Percentiles rank a stretch among this genome's conserved stretches.
Conservation (phyloP, 495 filamentous ascomycete genomes). For the Poronia punctata region DNA sequence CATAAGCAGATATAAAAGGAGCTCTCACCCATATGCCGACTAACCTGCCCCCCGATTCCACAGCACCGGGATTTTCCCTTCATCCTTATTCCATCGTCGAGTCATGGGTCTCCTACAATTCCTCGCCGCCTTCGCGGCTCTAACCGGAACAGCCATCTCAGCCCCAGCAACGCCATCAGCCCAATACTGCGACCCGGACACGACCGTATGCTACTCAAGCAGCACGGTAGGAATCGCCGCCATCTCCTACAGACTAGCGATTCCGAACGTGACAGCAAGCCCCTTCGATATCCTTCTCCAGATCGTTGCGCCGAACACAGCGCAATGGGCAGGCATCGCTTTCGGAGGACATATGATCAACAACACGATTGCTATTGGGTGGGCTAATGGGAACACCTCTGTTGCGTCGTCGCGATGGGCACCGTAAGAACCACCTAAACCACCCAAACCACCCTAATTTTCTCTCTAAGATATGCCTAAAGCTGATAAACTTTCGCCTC, state of each 20-base stretch:
- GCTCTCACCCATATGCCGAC: neutral
- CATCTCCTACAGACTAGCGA: constrained; percentile 32
- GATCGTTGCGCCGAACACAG: constrained; percentile 29
- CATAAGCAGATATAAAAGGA: constrained; percentile 1
- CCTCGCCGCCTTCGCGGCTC: constrained; percentile 16
- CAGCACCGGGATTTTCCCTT: neutral
- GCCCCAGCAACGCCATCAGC: constrained; percentile 17
- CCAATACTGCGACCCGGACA: constrained; percentile 27
- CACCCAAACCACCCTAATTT: too few species aligned
- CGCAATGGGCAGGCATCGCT: constrained; percentile 33
- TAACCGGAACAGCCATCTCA: constrained; percentile 11
- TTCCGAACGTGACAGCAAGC: constrained; percentile 28
- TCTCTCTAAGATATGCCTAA: neutral
- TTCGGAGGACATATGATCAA: constrained; percentile 36
- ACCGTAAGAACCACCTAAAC: constrained; percentile 5
- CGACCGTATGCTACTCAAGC: constrained; percentile 32
- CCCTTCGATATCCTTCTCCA: constrained; percentile 31
- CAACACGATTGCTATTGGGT: constrained; percentile 33
- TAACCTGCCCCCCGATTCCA: neutral
- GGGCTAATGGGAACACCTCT: constrained; percentile 23
- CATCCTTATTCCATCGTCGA: constrained; percentile 1
- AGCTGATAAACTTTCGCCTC: neutral
- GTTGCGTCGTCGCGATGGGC: constrained; percentile 25
- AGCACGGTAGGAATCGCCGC: constrained; percentile 20
- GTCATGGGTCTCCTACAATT: constrained; percentile 29